phyloP scores from a whole-genome alignment of 352 stramenopile genomes.

The Blastocystis sp. region DNA sequence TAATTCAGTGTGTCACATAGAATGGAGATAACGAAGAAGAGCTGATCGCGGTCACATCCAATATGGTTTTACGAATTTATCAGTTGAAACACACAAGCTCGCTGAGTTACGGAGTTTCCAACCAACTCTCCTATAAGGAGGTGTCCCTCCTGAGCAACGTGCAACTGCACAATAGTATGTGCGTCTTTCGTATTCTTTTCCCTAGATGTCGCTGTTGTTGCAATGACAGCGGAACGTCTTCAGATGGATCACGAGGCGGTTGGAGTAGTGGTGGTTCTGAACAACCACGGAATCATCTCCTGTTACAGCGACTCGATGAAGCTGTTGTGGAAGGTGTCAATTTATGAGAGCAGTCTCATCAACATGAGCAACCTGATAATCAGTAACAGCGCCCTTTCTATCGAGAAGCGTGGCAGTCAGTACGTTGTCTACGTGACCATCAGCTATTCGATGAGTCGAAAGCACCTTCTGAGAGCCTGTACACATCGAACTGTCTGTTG shows the following conservation, averaged over 20 bases:
- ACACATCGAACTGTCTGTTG: neutral
- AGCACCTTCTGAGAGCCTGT: neutral
- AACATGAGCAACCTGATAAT: constrained; percentile 21
- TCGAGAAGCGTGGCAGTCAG: neutral
- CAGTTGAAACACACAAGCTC: neutral
- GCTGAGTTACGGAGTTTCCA: neutral
- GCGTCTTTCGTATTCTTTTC: neutral
- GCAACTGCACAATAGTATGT: neutral
- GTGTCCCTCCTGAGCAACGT: neutral
- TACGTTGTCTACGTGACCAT: neutral
- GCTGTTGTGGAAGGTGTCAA: constrained; percentile 5
- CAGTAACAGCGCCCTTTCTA: constrained; percentile 1
- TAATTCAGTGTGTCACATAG: neutral
- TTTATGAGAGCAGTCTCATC: constrained; percentile 23
- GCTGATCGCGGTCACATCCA: neutral
- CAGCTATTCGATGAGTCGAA: neutral
- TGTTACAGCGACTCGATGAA: neutral
- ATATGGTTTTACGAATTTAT: neutral
- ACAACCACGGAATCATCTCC: neutral
- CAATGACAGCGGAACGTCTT: neutral
- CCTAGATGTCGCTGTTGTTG: neutral
- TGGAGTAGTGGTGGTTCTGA: neutral
- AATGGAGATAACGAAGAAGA: constrained; percentile 4
- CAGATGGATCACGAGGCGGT: neutral
- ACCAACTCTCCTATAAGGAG: neutral